Conservation (phyloP, 2,329 filamentous ascomycete species). For the Cadophora sp. region DNA sequence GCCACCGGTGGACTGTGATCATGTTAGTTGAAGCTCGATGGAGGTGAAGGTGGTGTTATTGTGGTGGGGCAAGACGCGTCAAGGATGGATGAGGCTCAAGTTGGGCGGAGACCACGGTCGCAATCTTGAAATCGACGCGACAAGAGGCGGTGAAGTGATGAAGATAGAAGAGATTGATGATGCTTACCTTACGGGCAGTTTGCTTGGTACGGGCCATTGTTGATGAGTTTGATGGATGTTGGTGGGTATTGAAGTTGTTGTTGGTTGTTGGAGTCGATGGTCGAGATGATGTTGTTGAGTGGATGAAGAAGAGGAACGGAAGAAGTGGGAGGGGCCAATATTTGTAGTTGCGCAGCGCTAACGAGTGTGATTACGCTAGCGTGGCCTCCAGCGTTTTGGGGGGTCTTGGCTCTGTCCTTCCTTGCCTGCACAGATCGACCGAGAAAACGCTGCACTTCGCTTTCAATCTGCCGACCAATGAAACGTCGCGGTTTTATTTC, state of each 20-base stretch:
- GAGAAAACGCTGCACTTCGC: background rate
- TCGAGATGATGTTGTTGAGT: conserved; percentile 41
- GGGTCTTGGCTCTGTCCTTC: background rate
- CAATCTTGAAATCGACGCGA: conserved; percentile 40
- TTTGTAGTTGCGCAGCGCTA: conserved; percentile 43
- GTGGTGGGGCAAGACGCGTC: conserved; percentile 30
- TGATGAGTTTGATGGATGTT: conserved; percentile 34
- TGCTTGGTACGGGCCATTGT: conserved; percentile 52
- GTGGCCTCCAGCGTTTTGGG: conserved; percentile 20
- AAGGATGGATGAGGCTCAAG: conserved; percentile 30
- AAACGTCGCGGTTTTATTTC: conserved; percentile 9
- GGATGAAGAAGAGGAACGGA: conserved; percentile 41
- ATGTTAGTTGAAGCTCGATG: conserved; percentile 38
- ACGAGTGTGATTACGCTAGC: conserved; percentile 38
- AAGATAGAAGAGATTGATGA: conserved; percentile 26
- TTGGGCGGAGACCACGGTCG: conserved; percentile 32
- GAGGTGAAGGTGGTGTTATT: conserved; percentile 15
- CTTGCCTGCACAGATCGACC: background rate
- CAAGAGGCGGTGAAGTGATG: conserved; percentile 17
- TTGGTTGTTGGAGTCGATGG: conserved; percentile 32
- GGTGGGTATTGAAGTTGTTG: conserved; percentile 29
- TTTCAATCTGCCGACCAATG: conserved; percentile 33
- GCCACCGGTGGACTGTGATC: conserved; percentile 72
- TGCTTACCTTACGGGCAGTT: conserved; percentile 62
- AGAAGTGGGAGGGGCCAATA: conserved; percentile 43